Percentiles rank a stretch among this genome's conserved stretches.
phyloP scores from a whole-genome alignment of 768 basidiomycete species.

The Wakefieldia striispora region DNA sequence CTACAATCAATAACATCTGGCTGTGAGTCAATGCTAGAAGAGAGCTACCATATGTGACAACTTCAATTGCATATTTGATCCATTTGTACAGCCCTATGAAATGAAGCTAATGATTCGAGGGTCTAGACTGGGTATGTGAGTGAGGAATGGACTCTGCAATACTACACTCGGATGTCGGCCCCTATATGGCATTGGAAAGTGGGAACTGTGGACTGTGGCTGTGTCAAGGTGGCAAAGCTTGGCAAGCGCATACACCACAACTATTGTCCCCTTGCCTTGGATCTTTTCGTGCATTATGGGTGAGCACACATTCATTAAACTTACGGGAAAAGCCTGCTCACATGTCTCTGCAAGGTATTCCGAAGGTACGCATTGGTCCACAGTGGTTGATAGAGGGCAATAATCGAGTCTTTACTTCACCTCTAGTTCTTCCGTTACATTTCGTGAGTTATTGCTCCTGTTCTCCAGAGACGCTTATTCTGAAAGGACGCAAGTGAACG shows the following conservation, averaged over 20 bases:
- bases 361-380: slow-evolving; percentile 48
- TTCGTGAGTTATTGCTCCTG: slow-evolving; percentile 53
- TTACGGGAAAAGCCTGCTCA: not conserved
- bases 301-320: slow-evolving; percentile 1
- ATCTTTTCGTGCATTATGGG: slow-evolving; percentile 20
- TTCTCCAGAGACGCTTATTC: not conserved
- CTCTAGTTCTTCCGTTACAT: slow-evolving; percentile 93
- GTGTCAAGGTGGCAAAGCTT: no score
- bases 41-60: slow-evolving; percentile 2
- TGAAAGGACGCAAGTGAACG: slow-evolving; percentile 64
- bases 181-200: no score
- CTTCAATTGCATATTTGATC: slow-evolving; percentile 6
- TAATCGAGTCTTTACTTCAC: slow-evolving; percentile 7
- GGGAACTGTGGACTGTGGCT: no score
- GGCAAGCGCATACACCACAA: no score
- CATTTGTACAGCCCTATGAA: slow-evolving; percentile 3
- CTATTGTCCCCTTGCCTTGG: slow-evolving; percentile 1
- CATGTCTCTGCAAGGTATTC: slow-evolving; percentile 45
- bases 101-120: not conserved
- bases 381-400: not conserved
- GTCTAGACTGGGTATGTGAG: not conserved
- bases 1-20: not conserved
- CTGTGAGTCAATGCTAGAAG: not conserved
- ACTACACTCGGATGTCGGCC: no score
- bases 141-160: not conserved